Base-by-base conservation (phyloP, 164 flowering plant species). In the Buxus sempervirens region DNA sequence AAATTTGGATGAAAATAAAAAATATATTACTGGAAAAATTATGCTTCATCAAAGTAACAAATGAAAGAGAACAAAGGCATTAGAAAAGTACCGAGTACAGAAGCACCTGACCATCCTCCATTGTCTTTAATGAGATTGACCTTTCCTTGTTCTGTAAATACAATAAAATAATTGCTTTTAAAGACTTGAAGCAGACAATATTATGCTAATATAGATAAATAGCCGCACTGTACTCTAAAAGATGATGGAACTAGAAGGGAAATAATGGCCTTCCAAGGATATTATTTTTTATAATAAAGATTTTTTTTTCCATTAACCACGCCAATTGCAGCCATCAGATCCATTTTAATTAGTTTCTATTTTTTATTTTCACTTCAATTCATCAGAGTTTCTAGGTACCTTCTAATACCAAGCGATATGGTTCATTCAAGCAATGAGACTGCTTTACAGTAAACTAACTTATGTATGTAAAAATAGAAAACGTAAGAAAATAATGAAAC, bases 41-140 rank as follows among this genome's bases (percentile, higher is more conserved):
- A 45, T 10, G 51, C 51, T 45, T 45, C 12, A 45, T 45, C 5
- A 45, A 10, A 41, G 12, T 41, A 41, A 19, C 15, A 24, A 5
- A 7, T 27, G 51, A 48, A 42, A 58, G 32, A 42, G 8, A 38
- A 42, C 10, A 53, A 21, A 9, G 19, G 12, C 14, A 56, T 63
- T 28, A 45, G 41, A 64, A 69, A 76, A 90, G 76, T 77, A 95
- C 99, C 54, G 89, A 84, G 72, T 87, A 76, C 20, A 95, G 81
- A 75, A 85, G 86, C 82, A 95, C 99, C 28, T 79, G 84, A 28
- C 98, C 98, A 75, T 95, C 99, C 79, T 95, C 99, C 97, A 92
- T 89, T 21, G 99, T 92, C 82, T 95, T 92, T 64, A 92, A 69
- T 15, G 88, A 72, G 59, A 87, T 78, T 49, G 97, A 87, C 72